Percentiles rank a stretch among this genome's conserved stretches.
phyloP scores from a whole-genome alignment of 2,329 filamentous ascomycete genomes.

The Cladosporium sp. region DNA sequence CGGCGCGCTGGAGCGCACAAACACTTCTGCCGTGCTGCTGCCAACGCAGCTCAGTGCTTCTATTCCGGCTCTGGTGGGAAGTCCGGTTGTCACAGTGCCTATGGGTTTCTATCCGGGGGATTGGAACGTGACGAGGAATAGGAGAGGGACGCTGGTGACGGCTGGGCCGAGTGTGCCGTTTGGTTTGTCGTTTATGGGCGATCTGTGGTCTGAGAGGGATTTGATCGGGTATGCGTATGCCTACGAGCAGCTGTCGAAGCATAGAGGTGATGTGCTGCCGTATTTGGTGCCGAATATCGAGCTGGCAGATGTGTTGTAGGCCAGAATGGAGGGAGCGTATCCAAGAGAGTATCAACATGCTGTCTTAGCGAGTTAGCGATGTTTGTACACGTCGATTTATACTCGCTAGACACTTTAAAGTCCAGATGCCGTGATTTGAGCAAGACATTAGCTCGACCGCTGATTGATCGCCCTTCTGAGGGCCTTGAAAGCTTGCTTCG shows the following conservation, averaged over 20 bases:
- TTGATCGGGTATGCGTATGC: conserved; percentile 64
- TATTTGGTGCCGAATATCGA: conserved; percentile 48
- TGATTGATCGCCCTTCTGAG: too few species aligned
- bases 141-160: conserved; percentile 48
- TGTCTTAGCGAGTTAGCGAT: too few species aligned
- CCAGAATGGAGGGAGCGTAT: too few species aligned
- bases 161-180: conserved; percentile 54
- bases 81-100: conserved; percentile 59
- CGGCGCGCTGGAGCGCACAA: conserved; percentile 53
- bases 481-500: too few species aligned
- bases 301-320: conserved; percentile 22
- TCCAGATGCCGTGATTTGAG: too few species aligned
- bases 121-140: conserved; percentile 43
- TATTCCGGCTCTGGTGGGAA: conserved; percentile 53
- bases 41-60: conserved; percentile 48
- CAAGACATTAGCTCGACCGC: too few species aligned
- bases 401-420: too few species aligned
- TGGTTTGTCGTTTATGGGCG: conserved; percentile 60
- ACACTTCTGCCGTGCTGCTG: conserved; percentile 58
- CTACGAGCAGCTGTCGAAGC: conserved; percentile 58
- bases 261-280: conserved; percentile 44
- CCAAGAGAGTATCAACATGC: too few species aligned
- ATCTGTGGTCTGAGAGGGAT: conserved; percentile 55
- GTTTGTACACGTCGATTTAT: too few species aligned
- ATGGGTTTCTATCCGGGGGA: conserved; percentile 52